Evolutionary conservation across 257 asterid species (phyloP).

Genomic region (Rehmannia glutinosa): DNA sequence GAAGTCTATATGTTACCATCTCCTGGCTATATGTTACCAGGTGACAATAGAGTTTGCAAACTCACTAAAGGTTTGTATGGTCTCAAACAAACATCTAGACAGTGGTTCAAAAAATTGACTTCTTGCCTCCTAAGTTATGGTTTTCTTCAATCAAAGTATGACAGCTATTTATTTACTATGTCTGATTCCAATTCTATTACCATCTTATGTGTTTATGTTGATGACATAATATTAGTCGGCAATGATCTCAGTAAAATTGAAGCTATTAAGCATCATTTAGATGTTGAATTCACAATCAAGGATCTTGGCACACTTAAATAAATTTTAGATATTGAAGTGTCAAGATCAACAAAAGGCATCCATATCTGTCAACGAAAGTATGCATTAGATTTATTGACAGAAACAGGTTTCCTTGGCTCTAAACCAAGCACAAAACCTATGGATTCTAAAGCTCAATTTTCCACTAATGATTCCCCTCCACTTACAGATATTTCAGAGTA

Average conservation of each 20-base stretch:
- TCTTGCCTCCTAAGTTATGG: not conserved
- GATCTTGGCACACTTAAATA: no score
- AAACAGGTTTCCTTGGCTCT: no score
- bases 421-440: no score
- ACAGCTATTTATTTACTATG: no score
- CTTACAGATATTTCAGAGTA: no score
- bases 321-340: not conserved
- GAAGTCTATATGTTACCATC: not conserved
- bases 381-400: not conserved
- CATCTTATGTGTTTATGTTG: no score
- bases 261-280: not conserved
- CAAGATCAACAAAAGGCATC: not conserved
- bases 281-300: not conserved
- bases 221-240: not conserved
- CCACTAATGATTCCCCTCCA: no score
- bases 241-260: not conserved
- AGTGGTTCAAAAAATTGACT: not conserved
- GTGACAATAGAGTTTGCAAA: not conserved
- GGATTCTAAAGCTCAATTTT: no score
- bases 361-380: not conserved
- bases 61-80: not conserved
- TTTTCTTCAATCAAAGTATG: not conserved
- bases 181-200: not conserved
- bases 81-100: no score
- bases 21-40: not conserved